Evolutionary conservation across 176 grass and related monocot species (phyloP).

Genomic region (Juncus effusus): DNA sequence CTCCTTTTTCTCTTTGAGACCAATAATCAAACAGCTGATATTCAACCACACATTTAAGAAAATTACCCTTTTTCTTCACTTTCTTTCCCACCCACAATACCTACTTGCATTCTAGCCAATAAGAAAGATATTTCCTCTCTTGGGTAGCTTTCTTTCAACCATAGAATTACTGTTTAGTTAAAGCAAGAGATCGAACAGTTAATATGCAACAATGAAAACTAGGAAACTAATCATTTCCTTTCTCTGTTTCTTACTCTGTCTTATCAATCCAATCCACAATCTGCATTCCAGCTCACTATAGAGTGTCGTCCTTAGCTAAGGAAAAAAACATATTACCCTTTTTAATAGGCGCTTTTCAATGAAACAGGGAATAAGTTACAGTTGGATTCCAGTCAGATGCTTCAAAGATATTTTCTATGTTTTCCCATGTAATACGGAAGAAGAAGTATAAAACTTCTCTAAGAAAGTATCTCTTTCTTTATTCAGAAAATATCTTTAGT

Average conservation of each 20-base stretch:
- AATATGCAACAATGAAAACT: neutral
- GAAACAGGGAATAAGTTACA: neutral
- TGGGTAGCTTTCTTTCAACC: too few species aligned
- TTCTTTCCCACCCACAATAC: too few species aligned
- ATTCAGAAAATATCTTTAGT: neutral
- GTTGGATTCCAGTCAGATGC: slow-evolving; percentile 10
- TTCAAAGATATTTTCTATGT: neutral
- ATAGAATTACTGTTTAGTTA: too few species aligned
- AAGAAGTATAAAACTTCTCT: slow-evolving; percentile 8
- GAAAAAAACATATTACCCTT: slow-evolving; percentile 4
- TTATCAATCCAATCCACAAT: too few species aligned
- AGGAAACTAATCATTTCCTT: too few species aligned
- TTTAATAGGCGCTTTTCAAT: neutral
- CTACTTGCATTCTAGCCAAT: too few species aligned
- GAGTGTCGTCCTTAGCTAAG: neutral
- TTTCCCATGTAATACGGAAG: neutral
- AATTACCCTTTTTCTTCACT: too few species aligned
- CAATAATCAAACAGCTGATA: neutral
- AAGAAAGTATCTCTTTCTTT: slow-evolving; percentile 3
- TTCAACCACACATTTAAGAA: neutral
- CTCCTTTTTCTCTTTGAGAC: too few species aligned
- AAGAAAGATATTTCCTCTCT: too few species aligned
- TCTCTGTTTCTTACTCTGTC: too few species aligned
- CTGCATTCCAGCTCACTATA: neutral
- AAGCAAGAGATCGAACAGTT: neutral